These are phyloP conservation scores for Dryas integrifolia DNA, from an alignment of 331 rosid species.

Conservation along the genomic window DNA sequence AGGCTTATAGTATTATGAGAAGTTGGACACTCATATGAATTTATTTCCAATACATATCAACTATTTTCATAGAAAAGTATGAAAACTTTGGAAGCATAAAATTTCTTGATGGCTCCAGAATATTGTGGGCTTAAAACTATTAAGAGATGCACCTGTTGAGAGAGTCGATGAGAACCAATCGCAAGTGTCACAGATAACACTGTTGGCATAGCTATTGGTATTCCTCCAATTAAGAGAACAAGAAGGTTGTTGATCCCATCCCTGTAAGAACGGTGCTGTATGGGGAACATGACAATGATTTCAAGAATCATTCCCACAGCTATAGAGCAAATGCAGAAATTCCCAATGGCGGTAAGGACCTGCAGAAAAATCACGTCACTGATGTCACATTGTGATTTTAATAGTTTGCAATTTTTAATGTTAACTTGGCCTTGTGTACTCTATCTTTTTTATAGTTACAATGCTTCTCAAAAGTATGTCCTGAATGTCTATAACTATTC, in stretches of 20 bases:
- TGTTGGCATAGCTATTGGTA: slow-evolving; percentile 93
- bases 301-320: slow-evolving; percentile 84
- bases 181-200: slow-evolving; percentile 92
- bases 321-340: slow-evolving; percentile 88
- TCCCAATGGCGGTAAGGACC: slow-evolving; percentile 87
- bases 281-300: slow-evolving; percentile 79
- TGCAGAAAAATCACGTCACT: slow-evolving; percentile 35
- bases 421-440: too few relatives aligned
- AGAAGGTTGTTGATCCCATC: slow-evolving; percentile 93
- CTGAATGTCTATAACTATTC: too few relatives aligned
- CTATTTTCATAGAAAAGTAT: not conserved
- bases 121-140: not conserved
- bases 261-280: slow-evolving; percentile 74
- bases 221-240: slow-evolving; percentile 90
- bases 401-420: too few relatives aligned
- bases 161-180: slow-evolving; percentile 80
- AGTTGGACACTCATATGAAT: not conserved
- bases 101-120: slow-evolving; percentile 7
- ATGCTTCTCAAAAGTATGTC: too few relatives aligned
- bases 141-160: slow-evolving; percentile 67
- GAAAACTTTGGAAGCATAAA: not conserved
- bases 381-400: not conserved
- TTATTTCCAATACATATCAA: not conserved
- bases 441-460: too few relatives aligned
- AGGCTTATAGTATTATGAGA: not conserved